Percentiles rank a stretch among this genome's conserved stretches.
phyloP scores from a whole-genome alignment of 1,284 basidiomycete species.

The Ceratobasidium papillatum region DNA sequence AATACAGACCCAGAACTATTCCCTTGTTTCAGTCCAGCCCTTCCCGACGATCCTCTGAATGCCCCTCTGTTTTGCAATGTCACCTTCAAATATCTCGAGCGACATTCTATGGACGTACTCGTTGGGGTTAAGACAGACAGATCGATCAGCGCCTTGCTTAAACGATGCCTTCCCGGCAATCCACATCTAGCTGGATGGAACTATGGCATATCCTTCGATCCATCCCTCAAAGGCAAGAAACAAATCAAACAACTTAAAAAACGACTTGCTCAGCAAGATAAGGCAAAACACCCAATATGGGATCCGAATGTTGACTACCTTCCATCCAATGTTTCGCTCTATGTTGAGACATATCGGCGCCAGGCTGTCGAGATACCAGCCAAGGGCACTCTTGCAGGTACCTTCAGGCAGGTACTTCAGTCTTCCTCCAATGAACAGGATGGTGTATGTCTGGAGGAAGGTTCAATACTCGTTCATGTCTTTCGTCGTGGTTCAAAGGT shows the following conservation, averaged over 20 bases:
- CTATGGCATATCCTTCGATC: background rate
- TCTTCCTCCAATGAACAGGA: background rate
- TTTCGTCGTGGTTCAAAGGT: conserved; percentile 2
- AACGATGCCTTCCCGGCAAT: background rate
- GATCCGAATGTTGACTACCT: conserved; percentile 14
- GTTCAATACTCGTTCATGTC: conserved; percentile 1
- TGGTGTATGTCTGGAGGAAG: conserved; percentile 8
- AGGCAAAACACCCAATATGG: background rate
- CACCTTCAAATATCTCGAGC: conserved; percentile 10
- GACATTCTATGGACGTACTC: conserved; percentile 10
- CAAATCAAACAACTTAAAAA: background rate
- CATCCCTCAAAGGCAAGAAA: background rate
- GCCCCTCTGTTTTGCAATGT: conserved; percentile 4
- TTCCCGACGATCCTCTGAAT: background rate
- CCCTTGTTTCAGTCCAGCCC: conserved; percentile 3
- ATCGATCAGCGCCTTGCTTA: background rate
- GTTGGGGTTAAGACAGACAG: background rate
- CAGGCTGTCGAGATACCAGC: background rate
- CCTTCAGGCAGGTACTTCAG: background rate
- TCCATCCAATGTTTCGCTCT: background rate
- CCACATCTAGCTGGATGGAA: background rate
- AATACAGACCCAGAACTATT: background rate
- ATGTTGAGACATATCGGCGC: conserved; percentile 22
- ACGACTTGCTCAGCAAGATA: background rate
- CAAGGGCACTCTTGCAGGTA: background rate